These are phyloP conservation scores for Saccharomycopsis olivae DNA, from an alignment of 805 yeast species.

Conservation along the genomic window DNA sequence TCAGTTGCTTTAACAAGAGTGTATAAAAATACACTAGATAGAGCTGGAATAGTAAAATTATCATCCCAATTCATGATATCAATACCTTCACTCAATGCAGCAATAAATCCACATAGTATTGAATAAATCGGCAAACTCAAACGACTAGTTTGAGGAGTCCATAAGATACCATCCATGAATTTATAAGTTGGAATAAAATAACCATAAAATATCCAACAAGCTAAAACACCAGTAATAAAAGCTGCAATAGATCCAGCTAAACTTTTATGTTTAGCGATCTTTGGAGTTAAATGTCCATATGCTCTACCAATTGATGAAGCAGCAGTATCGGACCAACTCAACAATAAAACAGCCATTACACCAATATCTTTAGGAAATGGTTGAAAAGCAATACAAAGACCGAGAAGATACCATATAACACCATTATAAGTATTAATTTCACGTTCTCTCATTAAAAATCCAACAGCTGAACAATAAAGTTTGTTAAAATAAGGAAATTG, in stretches of 20 bases:
- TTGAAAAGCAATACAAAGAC: slow-evolving; percentile 60
- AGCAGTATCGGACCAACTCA: slow-evolving; percentile 97
- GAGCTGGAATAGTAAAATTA: slow-evolving; percentile 86
- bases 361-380: slow-evolving; percentile 73
- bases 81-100: slow-evolving; percentile 79
- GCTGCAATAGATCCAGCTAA: slow-evolving; percentile 90
- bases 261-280: slow-evolving; percentile 63
- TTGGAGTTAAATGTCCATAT: slow-evolving; percentile 77
- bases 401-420: slow-evolving; percentile 76
- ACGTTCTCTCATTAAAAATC: slow-evolving; percentile 75
- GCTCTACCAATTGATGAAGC: slow-evolving; percentile 90
- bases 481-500: slow-evolving; percentile 50
- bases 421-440: slow-evolving; percentile 76
- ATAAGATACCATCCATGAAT: slow-evolving; percentile 46
- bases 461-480: slow-evolving; percentile 54
- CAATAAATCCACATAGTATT: slow-evolving; percentile 63
- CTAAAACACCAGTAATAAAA: slow-evolving; percentile 54
- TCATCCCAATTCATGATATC: slow-evolving; percentile 76
- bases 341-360: slow-evolving; percentile 60
- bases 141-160: slow-evolving; percentile 52
- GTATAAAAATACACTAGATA: slow-evolving; percentile 60
- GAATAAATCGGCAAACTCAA: slow-evolving; percentile 46
- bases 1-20: slow-evolving; percentile 29
- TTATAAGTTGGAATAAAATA: slow-evolving; percentile 59
- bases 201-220: slow-evolving; percentile 64